These are phyloP conservation scores for Tympanopsis confertula DNA, from an alignment of 2,329 filamentous ascomycete species.

Conservation along the genomic window DNA sequence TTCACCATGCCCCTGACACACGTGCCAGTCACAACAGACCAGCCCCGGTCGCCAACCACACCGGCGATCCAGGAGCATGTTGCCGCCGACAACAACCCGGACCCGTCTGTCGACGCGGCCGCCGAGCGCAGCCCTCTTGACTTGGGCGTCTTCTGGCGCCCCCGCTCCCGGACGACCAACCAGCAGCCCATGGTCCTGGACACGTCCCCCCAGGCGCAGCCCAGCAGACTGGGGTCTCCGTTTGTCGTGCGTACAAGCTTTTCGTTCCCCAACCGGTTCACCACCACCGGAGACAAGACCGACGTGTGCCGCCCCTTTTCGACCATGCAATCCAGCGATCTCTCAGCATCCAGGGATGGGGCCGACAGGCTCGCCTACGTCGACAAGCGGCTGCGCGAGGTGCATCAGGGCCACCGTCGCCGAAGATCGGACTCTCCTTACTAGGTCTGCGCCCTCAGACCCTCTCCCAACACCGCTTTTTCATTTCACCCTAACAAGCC, in stretches of 20 bases:
- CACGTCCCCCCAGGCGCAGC: constrained; percentile 19
- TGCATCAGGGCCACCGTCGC: constrained; percentile 11
- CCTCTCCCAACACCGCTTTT: too few species aligned
- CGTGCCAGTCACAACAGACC: too few species aligned
- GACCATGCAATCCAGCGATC: constrained; percentile 34
- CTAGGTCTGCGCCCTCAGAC: too few species aligned
- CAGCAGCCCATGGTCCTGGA: constrained; percentile 11
- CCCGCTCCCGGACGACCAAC: constrained; percentile 10
- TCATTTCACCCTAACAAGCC: too few species aligned
- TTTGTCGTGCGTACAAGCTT: constrained; percentile 41
- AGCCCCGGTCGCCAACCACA: neutral
- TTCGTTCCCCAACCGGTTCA: constrained; percentile 48
- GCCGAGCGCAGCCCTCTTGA: neutral
- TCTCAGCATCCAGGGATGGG: constrained; percentile 23
- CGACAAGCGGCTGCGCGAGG: constrained; percentile 42
- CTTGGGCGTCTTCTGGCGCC: constrained; percentile 40
- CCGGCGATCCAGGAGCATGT: too few species aligned
- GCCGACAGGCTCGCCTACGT: constrained; percentile 43
- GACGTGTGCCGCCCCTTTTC: constrained; percentile 39
- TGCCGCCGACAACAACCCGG: neutral
- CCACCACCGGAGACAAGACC: constrained; percentile 29
- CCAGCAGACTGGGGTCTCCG: constrained; percentile 44
- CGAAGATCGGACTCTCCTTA: neutral
- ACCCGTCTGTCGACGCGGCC: neutral
- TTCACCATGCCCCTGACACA: neutral